Base-by-base conservation (phyloP, 345 rosid genomes). In the Citrus australasica region DNA sequence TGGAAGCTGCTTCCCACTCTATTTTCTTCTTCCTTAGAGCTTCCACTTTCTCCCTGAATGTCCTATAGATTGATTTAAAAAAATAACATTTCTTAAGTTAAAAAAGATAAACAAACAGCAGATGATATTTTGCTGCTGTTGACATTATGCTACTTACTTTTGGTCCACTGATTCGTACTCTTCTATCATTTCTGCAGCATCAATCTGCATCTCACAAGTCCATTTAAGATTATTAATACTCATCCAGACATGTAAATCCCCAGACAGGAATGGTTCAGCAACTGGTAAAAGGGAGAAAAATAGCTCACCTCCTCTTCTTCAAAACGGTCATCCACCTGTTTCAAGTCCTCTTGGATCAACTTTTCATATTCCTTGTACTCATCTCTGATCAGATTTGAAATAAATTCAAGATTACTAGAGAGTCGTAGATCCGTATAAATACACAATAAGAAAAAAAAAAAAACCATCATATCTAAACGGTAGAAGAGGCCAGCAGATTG, bases 301-400 rank as follows among this genome's bases (percentile, higher is more conserved):
- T 13, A 32, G 27, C 82, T 61, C 46, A 93, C 99, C 98, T 96
- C 98, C 75, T 94, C 99, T 86, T 96, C 99, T 87, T 92, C 99
- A 87, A 96, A 74, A 25, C 98, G 94, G 72, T 87, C 81, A 84
- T 96, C 99, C 55, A 96, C 99, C 83, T 87, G 95, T 77, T 79
- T 87, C 87, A 96, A 80, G 82, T 96, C 98, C 55, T 92, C 99
- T 84, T 94, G 93, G 73, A 96, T 96, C 87, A 89, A 79, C 88
- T 92, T 96, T 83, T 96, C 97, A 51, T 94, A 94, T 80, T 92
- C 98, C 83, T 91, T 96, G 90, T 94, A 94, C 85, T 94, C 98
- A 46, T 94, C 98, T 76, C 99, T 95, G 80, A 78, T 33, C 48
- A 79, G 46, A 82, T 73, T 82, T 70, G 53, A 71, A 8, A 73